Conservation (phyloP, 1,284 basidiomycete species). For the Puccinia horiana region DNA sequence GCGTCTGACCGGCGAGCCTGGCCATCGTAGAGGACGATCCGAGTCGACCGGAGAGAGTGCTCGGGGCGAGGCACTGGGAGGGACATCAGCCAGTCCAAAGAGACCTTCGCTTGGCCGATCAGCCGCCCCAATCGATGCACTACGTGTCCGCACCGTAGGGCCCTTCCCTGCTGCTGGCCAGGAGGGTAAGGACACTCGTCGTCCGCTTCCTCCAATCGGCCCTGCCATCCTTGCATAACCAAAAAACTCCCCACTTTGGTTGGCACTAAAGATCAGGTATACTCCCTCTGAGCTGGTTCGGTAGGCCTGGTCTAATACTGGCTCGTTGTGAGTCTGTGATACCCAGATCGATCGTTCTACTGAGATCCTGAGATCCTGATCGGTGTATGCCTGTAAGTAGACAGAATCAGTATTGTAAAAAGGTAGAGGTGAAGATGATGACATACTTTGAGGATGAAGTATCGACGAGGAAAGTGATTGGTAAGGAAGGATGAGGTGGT, state of each 20-base stretch:
- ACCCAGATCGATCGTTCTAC: conserved; percentile 44
- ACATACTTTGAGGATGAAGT: conserved; percentile 51
- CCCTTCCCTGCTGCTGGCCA: neutral
- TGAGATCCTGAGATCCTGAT: conserved; percentile 48
- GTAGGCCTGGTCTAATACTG: conserved; percentile 51
- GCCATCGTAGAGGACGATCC: neutral
- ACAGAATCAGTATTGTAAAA: neutral
- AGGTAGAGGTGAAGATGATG: neutral
- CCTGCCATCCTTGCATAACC: conserved; percentile 47
- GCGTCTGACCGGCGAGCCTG: conserved; percentile 1
- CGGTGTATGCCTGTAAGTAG: conserved; percentile 29
- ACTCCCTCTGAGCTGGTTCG: conserved; percentile 49
- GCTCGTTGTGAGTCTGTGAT: conserved; percentile 51
- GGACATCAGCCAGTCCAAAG: neutral
- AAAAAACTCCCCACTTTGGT: conserved; percentile 50
- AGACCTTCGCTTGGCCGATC: neutral
- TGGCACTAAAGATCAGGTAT: conserved; percentile 51
- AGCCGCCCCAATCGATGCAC: neutral
- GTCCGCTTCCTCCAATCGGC: conserved; percentile 5
- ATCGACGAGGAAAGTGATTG: conserved; percentile 44
- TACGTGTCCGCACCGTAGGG: neutral
- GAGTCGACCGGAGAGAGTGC: neutral
- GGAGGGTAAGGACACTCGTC: neutral
- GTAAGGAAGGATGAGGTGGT: conserved; percentile 48
- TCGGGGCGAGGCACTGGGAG: neutral